Percentiles rank a stretch among this genome's conserved stretches.
These are phyloP conservation scores for Claviceps sp. DNA, from an alignment of 2,329 filamentous ascomycete genomes.

Conservation along the genomic window DNA sequence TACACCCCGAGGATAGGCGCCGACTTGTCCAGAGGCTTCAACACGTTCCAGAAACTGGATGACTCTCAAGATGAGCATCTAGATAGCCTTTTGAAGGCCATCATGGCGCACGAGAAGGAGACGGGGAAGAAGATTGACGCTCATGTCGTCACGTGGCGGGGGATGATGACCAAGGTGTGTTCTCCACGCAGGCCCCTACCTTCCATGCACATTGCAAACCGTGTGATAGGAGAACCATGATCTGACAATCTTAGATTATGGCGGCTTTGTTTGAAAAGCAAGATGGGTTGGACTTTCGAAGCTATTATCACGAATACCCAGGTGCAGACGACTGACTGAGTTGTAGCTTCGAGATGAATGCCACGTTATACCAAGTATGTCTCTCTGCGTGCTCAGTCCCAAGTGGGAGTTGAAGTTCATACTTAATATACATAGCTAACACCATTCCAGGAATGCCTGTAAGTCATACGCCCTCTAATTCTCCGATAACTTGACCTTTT, in stretches of 20 bases:
- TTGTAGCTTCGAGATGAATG: slow-evolving; percentile 75
- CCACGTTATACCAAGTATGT: slow-evolving; percentile 74
- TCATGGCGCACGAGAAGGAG: slow-evolving; percentile 59
- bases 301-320: not conserved
- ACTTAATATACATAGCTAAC: slow-evolving; percentile 6
- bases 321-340: not conserved
- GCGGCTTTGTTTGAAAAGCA: slow-evolving; percentile 67
- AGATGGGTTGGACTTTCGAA: slow-evolving; percentile 48
- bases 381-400: slow-evolving; percentile 7
- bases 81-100: slow-evolving; percentile 65
- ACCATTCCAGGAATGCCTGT: slow-evolving; percentile 38
- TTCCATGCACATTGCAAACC: not conserved
- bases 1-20: slow-evolving; percentile 60
- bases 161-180: slow-evolving; percentile 92
- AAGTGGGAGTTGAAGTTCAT: slow-evolving; percentile 4
- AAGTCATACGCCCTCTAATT: slow-evolving; percentile 13
- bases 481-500: too few species aligned
- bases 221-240: not conserved
- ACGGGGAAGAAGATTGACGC: slow-evolving; percentile 55
- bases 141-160: slow-evolving; percentile 83
- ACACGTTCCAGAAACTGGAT: slow-evolving; percentile 71
- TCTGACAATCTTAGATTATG: slow-evolving; percentile 52
- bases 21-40: slow-evolving; percentile 69
- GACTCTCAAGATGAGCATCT: slow-evolving; percentile 77
- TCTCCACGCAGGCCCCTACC: not conserved